Percentiles rank a stretch among this genome's conserved stretches.
Evolutionary conservation across 257 asterid species (phyloP).

Genomic region (Catharanthus roseus): DNA sequence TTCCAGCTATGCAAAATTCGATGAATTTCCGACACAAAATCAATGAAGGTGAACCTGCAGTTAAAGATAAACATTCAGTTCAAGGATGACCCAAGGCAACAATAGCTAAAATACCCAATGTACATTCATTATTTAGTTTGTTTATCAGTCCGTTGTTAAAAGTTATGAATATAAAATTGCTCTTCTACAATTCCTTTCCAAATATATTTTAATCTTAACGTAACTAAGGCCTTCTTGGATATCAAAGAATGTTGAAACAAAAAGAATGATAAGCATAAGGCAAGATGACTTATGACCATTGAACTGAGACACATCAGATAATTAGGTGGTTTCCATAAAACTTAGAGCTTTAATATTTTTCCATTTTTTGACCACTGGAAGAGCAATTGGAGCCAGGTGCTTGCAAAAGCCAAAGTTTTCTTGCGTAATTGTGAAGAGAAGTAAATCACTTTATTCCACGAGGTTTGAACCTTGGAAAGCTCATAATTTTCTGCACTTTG

Average conservation of each 20-base stretch:
- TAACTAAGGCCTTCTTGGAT: neutral
- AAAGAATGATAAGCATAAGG: neutral
- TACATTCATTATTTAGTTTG: neutral
- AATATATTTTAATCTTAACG: neutral
- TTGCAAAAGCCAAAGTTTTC: neutral
- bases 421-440: neutral
- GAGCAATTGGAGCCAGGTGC: neutral
- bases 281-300: neutral
- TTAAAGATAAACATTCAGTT: slow-evolving; percentile 2
- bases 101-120: no score
- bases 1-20: slow-evolving; percentile 72
- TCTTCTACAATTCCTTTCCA: neutral
- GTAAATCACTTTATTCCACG: neutral
- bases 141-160: neutral
- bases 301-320: neutral
- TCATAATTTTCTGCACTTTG: neutral
- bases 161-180: neutral
- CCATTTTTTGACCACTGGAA: neutral
- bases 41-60: slow-evolving; percentile 63
- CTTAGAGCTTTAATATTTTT: neutral
- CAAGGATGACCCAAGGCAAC: neutral
- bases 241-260: neutral
- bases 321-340: neutral
- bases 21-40: slow-evolving; percentile 69
- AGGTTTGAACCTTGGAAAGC: neutral